These are phyloP conservation scores for Vararia minispora DNA, from an alignment of 768 basidiomycete genomes.

Conservation along the genomic window DNA sequence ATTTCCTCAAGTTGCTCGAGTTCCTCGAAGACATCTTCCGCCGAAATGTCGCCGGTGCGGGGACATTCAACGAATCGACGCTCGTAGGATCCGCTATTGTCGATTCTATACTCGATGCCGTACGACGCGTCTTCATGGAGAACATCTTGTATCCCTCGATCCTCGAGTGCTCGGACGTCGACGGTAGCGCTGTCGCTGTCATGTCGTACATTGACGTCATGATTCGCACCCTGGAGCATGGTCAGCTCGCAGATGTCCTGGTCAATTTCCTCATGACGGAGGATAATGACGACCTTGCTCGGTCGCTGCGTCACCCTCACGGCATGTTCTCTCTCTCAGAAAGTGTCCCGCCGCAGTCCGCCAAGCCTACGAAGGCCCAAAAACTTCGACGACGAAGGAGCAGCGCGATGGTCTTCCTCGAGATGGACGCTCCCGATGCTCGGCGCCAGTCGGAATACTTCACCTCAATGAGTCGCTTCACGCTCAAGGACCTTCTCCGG, in stretches of 20 bases:
- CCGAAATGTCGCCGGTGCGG: slow-evolving; percentile 38
- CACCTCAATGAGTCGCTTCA: slow-evolving; percentile 81
- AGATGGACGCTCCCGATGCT: slow-evolving; percentile 71
- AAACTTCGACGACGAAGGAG: slow-evolving; percentile 62
- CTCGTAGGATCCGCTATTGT: slow-evolving; percentile 74
- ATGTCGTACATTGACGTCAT: slow-evolving; percentile 92
- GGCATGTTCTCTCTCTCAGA: slow-evolving; percentile 31
- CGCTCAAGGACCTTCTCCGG: slow-evolving; percentile 78
- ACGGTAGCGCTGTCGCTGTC: slow-evolving; percentile 95
- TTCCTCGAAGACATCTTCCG: slow-evolving; percentile 85
- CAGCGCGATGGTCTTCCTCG: slow-evolving; percentile 83
- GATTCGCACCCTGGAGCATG: slow-evolving; percentile 61
- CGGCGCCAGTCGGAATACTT: slow-evolving; percentile 70
- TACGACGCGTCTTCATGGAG: slow-evolving; percentile 80
- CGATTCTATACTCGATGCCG: slow-evolving; percentile 71
- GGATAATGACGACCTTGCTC: slow-evolving; percentile 60
- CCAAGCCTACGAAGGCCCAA: slow-evolving; percentile 27
- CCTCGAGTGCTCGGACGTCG: slow-evolving; percentile 81
- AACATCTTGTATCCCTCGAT: slow-evolving; percentile 91
- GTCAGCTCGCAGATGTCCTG: slow-evolving; percentile 57
- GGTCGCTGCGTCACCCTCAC: slow-evolving; percentile 30
- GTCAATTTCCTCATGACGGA: slow-evolving; percentile 77
- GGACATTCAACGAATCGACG: slow-evolving; percentile 44
- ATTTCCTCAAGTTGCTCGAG: slow-evolving; percentile 83
- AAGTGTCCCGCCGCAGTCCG: slow-evolving; percentile 23